Evolutionary conservation across 352 stramenopile species (phyloP), one percentile per base, ranked within the genome.

Genomic region (Phytophthora colocasiae): DNA sequence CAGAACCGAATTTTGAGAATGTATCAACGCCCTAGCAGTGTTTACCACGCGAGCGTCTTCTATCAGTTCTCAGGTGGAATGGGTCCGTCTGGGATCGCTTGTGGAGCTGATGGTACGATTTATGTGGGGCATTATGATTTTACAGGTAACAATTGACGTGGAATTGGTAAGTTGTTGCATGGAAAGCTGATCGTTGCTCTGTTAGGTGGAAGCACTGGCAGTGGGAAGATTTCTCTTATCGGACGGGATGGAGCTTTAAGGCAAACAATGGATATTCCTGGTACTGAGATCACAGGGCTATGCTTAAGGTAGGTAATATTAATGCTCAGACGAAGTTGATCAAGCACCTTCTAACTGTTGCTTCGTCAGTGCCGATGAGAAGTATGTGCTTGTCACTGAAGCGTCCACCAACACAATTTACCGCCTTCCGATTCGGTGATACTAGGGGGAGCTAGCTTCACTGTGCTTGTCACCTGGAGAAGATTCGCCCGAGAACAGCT

Each of bases 111-210:
- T 24, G 85, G 84, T 3, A 65, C 59, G 3, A 54, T 97, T 19
- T 96, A 92, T 55, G 87, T 97, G 15, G 89, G 87, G 2, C 85
- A 92, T 56, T 96, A 87, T 61, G 87, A 96, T 63, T 93, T 96
- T 78, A 75, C 85, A 57, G 83, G 83, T 90, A 53, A n/a, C 9
- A 17, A 15, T 8, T 47, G 11, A 17, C 34, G 10, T 8, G 50
- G 43, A n/a, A 5, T 24, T 1, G 34, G 12, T 17, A 39, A 17
- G 41, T 3, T 31, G n/a, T 27, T 26, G 11, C 31, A 26, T 43
- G 15, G n/a, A 15, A 39, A 41, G 15, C 39, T 52, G 44, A 26
- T 49, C 31, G 31, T 36, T 36, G 8, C 9, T 36, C 31, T 36
- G 8, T 19, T 26, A 86, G 80, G 71, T 19, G 66, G 67, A 22